These are phyloP conservation scores for thale cress (Arabidopsis thaliana) DNA, from an alignment of 345 rosid species.

Conservation along the genomic window DNA sequence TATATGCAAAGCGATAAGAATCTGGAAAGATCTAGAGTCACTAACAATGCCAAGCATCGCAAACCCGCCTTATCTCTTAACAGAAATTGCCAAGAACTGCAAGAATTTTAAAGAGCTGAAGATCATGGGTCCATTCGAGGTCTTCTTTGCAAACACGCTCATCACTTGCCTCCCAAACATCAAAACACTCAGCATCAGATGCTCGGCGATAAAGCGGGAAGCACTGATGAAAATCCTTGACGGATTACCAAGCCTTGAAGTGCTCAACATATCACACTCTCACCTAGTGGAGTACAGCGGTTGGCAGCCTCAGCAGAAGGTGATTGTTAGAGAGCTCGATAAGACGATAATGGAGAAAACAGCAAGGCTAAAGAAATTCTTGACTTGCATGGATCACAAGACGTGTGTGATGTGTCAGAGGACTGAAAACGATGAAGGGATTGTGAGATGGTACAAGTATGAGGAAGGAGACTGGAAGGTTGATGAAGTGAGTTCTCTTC, in stretches of 20 bases:
- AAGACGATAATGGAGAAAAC: slow-evolving; percentile 62
- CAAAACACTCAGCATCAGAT: slow-evolving; percentile 72
- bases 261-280: slow-evolving; percentile 85
- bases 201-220: slow-evolving; percentile 64
- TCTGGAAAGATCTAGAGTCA: slow-evolving; percentile 83
- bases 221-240: slow-evolving; percentile 66
- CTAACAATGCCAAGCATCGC: slow-evolving; percentile 91
- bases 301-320: slow-evolving; percentile 49
- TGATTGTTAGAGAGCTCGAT: slow-evolving; percentile 59
- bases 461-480: slow-evolving; percentile 83
- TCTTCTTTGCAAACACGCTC: slow-evolving; percentile 56
- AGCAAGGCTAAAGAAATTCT: slow-evolving; percentile 57
- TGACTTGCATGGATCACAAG: slow-evolving; percentile 63
- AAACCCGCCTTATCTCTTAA: slow-evolving; percentile 64
- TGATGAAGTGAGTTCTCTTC: slow-evolving; percentile 69
- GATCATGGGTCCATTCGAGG: slow-evolving; percentile 79
- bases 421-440: slow-evolving; percentile 72
- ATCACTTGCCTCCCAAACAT: slow-evolving; percentile 54
- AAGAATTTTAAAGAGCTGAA: slow-evolving; percentile 57
- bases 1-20: slow-evolving; percentile 70
- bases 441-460: slow-evolving; percentile 86
- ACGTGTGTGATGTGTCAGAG: slow-evolving; percentile 80
- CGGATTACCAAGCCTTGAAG: slow-evolving; percentile 59
- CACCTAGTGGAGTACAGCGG: slow-evolving; percentile 55
- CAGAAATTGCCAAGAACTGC: slow-evolving; percentile 78